phyloP scores from a whole-genome alignment of 495 filamentous ascomycete species.

The Entonaema liquescens region DNA sequence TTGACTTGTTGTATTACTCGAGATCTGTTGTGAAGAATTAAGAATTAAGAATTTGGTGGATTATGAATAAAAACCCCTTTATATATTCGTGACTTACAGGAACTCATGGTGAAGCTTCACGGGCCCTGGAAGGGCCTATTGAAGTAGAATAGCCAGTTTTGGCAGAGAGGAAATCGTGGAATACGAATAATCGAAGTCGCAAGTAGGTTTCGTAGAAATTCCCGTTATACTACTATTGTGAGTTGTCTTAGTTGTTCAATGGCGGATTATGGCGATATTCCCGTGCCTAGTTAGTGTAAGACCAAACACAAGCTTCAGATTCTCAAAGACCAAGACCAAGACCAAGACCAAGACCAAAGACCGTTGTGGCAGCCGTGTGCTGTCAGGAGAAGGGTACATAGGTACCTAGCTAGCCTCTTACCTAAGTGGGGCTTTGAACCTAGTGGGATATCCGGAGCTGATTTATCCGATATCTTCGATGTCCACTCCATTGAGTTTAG shows the following conservation, averaged over 20 bases:
- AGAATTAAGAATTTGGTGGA: neutral
- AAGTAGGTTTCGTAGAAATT: neutral
- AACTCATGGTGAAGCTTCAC: constrained; percentile 54
- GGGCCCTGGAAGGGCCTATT: constrained; percentile 55
- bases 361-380: constrained; percentile 5
- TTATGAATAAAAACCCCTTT: neutral
- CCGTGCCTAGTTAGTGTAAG: constrained; percentile 4
- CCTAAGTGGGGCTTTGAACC: neutral
- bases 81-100: constrained; percentile 48
- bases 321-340: constrained; percentile 4
- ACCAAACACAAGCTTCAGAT: constrained; percentile 1
- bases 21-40: constrained; percentile 1
- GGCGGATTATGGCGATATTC: constrained; percentile 1
- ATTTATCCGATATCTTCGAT: neutral
- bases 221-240: neutral
- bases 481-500: too few relatives aligned
- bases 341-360: constrained; percentile 2
- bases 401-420: constrained; percentile 3
- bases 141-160: constrained; percentile 49
- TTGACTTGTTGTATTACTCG: constrained; percentile 10
- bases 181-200: constrained; percentile 4
- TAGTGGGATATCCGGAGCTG: neutral
- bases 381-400: constrained; percentile 6
- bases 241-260: neutral
- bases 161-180: constrained; percentile 6